Percentiles rank a stretch among this genome's conserved stretches.
Evolutionary conservation across 2,329 filamentous ascomycete species (phyloP).

Genomic region (Alternaria gaisen): DNA sequence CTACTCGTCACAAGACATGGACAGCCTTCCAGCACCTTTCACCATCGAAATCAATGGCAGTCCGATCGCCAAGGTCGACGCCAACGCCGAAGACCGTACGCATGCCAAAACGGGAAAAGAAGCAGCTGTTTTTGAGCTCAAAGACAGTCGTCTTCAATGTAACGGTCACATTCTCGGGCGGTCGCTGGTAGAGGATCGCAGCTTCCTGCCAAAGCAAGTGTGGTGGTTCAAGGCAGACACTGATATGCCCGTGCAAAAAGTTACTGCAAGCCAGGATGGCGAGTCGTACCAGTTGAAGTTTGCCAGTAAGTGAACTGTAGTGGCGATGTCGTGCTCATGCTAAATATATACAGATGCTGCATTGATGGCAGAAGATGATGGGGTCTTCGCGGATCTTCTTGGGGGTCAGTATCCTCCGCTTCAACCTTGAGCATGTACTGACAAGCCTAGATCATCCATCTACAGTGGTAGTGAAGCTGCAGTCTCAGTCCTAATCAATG

Average conservation of each 20-base stretch:
- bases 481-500: background rate
- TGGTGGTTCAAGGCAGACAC: slow-evolving; percentile 34
- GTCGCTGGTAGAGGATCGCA: slow-evolving; percentile 25
- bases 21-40: slow-evolving; percentile 28
- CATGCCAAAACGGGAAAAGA: slow-evolving; percentile 29
- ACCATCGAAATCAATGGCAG: slow-evolving; percentile 33
- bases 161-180: slow-evolving; percentile 32
- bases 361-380: slow-evolving; percentile 20
- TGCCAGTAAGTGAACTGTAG: slow-evolving; percentile 21
- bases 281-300: slow-evolving; percentile 26
- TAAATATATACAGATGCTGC: slow-evolving; percentile 16
- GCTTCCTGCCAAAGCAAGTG: slow-evolving; percentile 31
- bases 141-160: slow-evolving; percentile 25
- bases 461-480: slow-evolving; percentile 15
- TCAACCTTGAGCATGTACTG: background rate
- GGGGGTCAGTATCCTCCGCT: slow-evolving; percentile 17
- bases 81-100: slow-evolving; percentile 21
- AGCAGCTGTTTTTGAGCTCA: slow-evolving; percentile 32
- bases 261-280: slow-evolving; percentile 27
- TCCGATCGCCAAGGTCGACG: slow-evolving; percentile 25
- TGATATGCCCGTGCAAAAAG: slow-evolving; percentile 20
- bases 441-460: slow-evolving; percentile 1
- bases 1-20: slow-evolving; percentile 20
- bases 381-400: slow-evolving; percentile 22
- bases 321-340: background rate